These are phyloP conservation scores for Zygosaccharomyces lentus DNA, from an alignment of 805 yeast genomes.

Conservation along the genomic window DNA sequence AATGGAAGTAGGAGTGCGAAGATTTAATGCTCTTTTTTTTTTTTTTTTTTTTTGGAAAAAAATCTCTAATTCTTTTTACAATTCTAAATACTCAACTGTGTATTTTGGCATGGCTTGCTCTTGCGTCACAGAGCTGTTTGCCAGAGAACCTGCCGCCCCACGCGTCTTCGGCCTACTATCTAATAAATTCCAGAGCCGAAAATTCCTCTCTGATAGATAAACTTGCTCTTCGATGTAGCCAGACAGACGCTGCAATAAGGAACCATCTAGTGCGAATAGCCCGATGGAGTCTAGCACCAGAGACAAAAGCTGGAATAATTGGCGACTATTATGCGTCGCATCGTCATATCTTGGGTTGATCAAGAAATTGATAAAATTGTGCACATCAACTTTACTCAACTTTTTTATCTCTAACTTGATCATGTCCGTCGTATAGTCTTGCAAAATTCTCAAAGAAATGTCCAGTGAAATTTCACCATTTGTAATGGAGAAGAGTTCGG, in stretches of 20 bases:
- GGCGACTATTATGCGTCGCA: constrained; percentile 14
- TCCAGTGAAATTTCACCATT: constrained; percentile 66
- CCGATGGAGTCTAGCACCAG: constrained; percentile 36
- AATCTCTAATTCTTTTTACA: constrained; percentile 2
- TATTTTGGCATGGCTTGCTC: constrained; percentile 24
- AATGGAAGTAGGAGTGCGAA: neutral
- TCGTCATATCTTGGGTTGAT: constrained; percentile 24
- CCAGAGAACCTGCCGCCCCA: constrained; percentile 6
- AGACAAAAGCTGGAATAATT: constrained; percentile 31
- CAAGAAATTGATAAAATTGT: constrained; percentile 34
- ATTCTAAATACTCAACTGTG: constrained; percentile 32
- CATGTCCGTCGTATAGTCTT: constrained; percentile 57
- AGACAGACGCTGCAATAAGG: constrained; percentile 22
- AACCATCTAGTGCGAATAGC: constrained; percentile 31
- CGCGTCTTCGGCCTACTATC: constrained; percentile 20
- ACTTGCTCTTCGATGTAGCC: constrained; percentile 27
- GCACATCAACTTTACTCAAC: constrained; percentile 31
- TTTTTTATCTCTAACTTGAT: constrained; percentile 46
- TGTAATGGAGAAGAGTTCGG: constrained; percentile 52
- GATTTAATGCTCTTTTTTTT: neutral
- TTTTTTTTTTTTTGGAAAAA: no score
- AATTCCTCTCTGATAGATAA: constrained; percentile 27
- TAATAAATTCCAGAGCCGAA: constrained; percentile 29
- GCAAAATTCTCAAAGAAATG: constrained; percentile 58
- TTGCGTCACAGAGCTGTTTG: constrained; percentile 8